A percentile compares a stretch with the other conserved stretches of the same genome.
Conservation (phyloP, 2,329 filamentous ascomycete genomes). For the Microcera coccophila region DNA sequence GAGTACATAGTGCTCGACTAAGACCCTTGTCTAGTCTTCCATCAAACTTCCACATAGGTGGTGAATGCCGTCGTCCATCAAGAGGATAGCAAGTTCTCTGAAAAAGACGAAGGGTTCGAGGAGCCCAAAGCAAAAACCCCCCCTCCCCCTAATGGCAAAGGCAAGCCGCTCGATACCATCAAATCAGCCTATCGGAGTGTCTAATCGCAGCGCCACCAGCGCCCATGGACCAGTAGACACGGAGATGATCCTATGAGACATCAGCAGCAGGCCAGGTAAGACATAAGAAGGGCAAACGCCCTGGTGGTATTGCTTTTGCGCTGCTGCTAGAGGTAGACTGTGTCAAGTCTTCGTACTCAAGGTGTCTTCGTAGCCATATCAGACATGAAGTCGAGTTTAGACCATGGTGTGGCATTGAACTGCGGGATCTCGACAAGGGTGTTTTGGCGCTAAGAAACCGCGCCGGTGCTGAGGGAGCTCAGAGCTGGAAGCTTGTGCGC, state of each 20-base stretch:
- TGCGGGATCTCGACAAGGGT: conserved; percentile 30
- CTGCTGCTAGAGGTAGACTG: neutral
- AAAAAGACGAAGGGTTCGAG: too few relatives aligned
- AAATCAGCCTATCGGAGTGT: conserved; percentile 10
- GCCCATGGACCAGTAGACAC: conserved; percentile 6
- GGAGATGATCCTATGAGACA: conserved; percentile 5
- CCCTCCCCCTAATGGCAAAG: too few relatives aligned
- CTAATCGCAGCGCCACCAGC: conserved; percentile 8
- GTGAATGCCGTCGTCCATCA: too few relatives aligned
- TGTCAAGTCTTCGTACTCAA: conserved; percentile 9
- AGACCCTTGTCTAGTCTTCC: conserved; percentile 22
- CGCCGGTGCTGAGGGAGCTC: conserved; percentile 19
- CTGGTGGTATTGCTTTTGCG: conserved; percentile 4
- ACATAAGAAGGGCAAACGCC: conserved; percentile 1
- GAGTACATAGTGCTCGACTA: conserved; percentile 5
- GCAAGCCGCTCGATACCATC: too few relatives aligned
- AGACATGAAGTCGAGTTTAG: conserved; percentile 27
- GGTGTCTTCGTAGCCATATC: conserved; percentile 16
- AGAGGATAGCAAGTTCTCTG: too few relatives aligned
- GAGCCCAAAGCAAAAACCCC: too few relatives aligned
- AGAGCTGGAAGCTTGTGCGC: conserved; percentile 17
- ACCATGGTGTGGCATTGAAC: conserved; percentile 28
- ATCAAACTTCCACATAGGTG: conserved; percentile 6
- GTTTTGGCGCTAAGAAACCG: conserved; percentile 24
- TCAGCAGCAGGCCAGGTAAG: neutral